Conservation (phyloP, 2,329 filamentous ascomycete species). For the Aspergillus flavus region DNA sequence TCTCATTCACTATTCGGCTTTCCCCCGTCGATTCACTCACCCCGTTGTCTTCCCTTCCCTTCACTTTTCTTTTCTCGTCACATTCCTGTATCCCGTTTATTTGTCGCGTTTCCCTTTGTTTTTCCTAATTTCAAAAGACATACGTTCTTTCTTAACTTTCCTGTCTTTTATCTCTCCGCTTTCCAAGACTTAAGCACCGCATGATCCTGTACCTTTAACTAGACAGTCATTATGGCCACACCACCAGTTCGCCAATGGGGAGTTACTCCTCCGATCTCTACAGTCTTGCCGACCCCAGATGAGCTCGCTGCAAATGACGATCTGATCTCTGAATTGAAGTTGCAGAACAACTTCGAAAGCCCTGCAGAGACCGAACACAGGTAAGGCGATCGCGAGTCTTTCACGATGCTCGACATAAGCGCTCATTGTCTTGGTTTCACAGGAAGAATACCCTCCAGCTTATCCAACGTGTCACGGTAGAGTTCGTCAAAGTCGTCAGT, state of each 20-base stretch:
- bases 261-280: conserved; percentile 82
- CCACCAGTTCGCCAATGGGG: conserved; percentile 60
- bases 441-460: conserved; percentile 74
- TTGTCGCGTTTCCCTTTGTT: not conserved
- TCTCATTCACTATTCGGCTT: not conserved
- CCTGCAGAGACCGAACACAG: conserved; percentile 80
- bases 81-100: not conserved
- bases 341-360: conserved; percentile 89
- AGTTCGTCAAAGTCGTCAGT: conserved; percentile 84
- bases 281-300: conserved; percentile 70
- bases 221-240: conserved; percentile 36
- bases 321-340: conserved; percentile 80
- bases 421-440: conserved; percentile 13
- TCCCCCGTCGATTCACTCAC: not conserved
- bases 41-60: not conserved
- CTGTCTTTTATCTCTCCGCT: conserved; percentile 10
- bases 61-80: not conserved
- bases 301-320: conserved; percentile 78
- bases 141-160: conserved; percentile 7
- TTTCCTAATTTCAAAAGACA: conserved; percentile 10
- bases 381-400: conserved; percentile 45
- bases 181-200: conserved; percentile 10
- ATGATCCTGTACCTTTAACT: conserved; percentile 13
- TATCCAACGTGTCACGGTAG: conserved; percentile 77
- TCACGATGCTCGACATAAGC: not conserved